Conservation (phyloP, 2,329 filamentous ascomycete species). For the Aspergillus quadrilineatus region DNA sequence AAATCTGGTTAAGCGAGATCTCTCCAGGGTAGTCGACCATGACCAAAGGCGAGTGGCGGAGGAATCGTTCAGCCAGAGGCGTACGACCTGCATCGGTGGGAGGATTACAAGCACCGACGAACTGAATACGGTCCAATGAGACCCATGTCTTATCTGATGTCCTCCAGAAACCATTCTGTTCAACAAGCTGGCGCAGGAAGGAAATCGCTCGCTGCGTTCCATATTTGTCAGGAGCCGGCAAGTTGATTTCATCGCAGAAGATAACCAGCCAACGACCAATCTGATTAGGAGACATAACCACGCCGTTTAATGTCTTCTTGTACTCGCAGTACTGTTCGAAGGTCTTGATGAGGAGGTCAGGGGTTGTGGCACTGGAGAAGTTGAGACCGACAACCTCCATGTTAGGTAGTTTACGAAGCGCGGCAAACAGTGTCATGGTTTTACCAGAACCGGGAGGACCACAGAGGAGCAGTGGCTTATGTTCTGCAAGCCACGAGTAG, state of each 20-base stretch:
- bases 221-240: constrained; percentile 96
- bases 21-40: constrained; percentile 99
- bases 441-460: constrained; percentile 98
- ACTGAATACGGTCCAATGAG: constrained; percentile 94
- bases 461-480: constrained; percentile 94
- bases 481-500: constrained; percentile 98
- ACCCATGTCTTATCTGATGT: constrained; percentile 98
- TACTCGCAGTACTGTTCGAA: constrained; percentile 99
- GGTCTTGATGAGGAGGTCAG: constrained; percentile 96
- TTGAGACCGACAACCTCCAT: constrained; percentile 99
- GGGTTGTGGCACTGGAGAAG: constrained; percentile 97
- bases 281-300: constrained; percentile 91
- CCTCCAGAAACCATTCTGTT: constrained; percentile 99
- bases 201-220: constrained; percentile 96
- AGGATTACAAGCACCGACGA: constrained; percentile 97
- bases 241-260: constrained; percentile 99
- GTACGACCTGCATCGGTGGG: constrained; percentile 97
- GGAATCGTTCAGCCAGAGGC: constrained; percentile 86
- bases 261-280: constrained; percentile 97
- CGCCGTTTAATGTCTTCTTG: constrained; percentile 95
- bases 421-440: constrained; percentile 99
- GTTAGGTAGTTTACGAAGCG: constrained; percentile 91
- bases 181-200: constrained; percentile 93
- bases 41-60: constrained; percentile 94
- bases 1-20: constrained; percentile 91